Percentiles rank a stretch among this genome's conserved stretches.
These are phyloP conservation scores for Gossypium bickii DNA, from an alignment of 345 rosid species.

Conservation along the genomic window DNA sequence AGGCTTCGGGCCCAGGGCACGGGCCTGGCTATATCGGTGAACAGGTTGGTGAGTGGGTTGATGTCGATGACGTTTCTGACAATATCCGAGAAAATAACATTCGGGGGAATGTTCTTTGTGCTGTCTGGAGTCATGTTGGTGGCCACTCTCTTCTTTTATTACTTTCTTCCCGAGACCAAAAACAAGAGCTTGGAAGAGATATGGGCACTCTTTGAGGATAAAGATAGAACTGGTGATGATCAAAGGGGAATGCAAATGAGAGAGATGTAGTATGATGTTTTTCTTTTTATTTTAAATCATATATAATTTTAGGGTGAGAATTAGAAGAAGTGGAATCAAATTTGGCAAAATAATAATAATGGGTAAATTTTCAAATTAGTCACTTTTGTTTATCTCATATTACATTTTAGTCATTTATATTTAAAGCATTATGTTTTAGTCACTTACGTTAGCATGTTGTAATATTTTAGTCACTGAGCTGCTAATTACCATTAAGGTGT, in stretches of 20 bases:
- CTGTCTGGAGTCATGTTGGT: constrained; percentile 49
- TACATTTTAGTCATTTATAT: too few relatives aligned
- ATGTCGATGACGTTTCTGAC: constrained; percentile 70
- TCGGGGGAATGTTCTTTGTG: constrained; percentile 53
- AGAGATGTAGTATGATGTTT: neutral
- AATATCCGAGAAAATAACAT: constrained; percentile 36
- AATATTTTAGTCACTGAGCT: too few relatives aligned
- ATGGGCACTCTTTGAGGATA: constrained; percentile 43
- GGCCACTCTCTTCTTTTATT: constrained; percentile 47
- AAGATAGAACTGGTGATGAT: neutral
- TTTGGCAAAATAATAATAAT: too few relatives aligned
- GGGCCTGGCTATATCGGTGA: constrained; percentile 55
- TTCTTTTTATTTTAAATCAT: too few relatives aligned
- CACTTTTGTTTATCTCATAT: too few relatives aligned
- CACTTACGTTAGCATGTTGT: too few relatives aligned
- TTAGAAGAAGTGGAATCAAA: too few relatives aligned
- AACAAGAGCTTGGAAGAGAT: constrained; percentile 64
- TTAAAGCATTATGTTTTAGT: too few relatives aligned
- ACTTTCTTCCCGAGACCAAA: constrained; percentile 70
- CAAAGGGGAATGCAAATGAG: constrained; percentile 15
- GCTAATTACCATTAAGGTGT: too few relatives aligned
- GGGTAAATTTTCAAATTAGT: too few relatives aligned
- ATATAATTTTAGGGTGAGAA: too few relatives aligned
- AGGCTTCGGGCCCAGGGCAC: constrained; percentile 66
- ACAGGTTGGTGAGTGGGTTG: constrained; percentile 65